Base-by-base conservation (phyloP, 139 green algal genomes). In the Tetraselmis striata region DNA sequence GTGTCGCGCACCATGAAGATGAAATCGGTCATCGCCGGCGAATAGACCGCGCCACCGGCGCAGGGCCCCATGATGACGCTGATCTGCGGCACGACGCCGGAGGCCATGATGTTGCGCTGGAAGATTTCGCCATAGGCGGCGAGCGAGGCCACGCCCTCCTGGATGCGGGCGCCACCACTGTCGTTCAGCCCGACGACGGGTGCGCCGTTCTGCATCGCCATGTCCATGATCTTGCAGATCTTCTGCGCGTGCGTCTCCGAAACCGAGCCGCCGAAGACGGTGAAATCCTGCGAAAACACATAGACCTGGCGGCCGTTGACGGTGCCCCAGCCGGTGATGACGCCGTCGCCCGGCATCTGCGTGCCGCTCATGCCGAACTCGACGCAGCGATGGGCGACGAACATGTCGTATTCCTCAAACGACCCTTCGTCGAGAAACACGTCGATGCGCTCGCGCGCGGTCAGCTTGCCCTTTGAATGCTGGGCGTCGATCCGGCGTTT, bases 31-130 rank as follows among this genome's bases (percentile, higher is more conserved):
- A 94, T 85, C 2, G 91, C 91, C 29, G 91, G 91, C 2, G 91
- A 95, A 82, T 95, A 95, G n/a, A 94, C 91, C 1, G 91, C 91
- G 0, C 91, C 91, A 26, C 91, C 90, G 0, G 91, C 91, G 32
- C 91, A 94, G 0, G 91, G 91, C 0, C 91, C 91, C 87, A 94
- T 89, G 74, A 94, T 89, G 30, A 93, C 67, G 1, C 89, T 94
- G 28, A 94, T 80, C 85, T 92, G 88, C 1, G 91, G 91, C n/a
- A 94, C 80, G 0, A 94, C 89, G 25, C 91, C 91, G 24, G 84
- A 91, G 24, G 91, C 91, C 75, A 93, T 83, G 31, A 94, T 91
- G 76, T 94, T 94, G n/a, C 90, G 79, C 84, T 89, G 85, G 77
- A 87, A 87, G 25, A 87, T 76, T 29, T 94, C 91, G 0, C 85